Conservation (phyloP, 805 yeast genomes). For the Naumovozyma castellii region DNA sequence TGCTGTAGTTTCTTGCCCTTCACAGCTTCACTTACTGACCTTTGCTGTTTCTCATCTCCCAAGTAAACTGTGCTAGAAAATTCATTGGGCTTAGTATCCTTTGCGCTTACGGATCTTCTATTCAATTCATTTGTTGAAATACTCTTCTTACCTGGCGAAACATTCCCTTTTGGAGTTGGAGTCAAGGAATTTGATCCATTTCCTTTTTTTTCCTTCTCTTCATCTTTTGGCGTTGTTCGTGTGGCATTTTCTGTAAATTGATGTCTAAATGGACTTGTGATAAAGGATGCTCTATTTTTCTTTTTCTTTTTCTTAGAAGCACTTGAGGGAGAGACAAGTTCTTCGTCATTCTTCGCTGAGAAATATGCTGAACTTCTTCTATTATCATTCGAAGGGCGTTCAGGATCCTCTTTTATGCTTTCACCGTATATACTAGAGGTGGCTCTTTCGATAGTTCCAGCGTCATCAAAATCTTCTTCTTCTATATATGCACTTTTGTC, state of each 20-base stretch:
- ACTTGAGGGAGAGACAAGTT: background rate
- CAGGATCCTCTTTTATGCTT: background rate
- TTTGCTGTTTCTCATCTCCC: slow-evolving; percentile 26
- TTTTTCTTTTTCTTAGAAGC: background rate
- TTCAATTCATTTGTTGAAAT: slow-evolving; percentile 22
- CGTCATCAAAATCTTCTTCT: slow-evolving; percentile 3
- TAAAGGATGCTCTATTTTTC: slow-evolving; percentile 14
- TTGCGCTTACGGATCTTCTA: slow-evolving; percentile 45
- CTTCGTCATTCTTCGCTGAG: slow-evolving; percentile 14
- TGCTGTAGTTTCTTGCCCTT: slow-evolving; percentile 41
- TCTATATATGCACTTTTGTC: background rate
- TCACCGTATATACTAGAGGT: slow-evolving; percentile 34
- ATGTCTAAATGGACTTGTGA: slow-evolving; percentile 19
- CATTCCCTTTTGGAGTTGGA: slow-evolving; percentile 6
- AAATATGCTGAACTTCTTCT: slow-evolving; percentile 34
- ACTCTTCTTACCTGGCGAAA: slow-evolving; percentile 6
- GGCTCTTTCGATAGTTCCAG: slow-evolving; percentile 26
- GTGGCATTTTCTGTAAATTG: slow-evolving; percentile 16
- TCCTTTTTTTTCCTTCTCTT: slow-evolving; percentile 6
- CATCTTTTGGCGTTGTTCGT: slow-evolving; percentile 11
- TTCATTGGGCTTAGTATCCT: slow-evolving; percentile 26
- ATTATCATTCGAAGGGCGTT: background rate
- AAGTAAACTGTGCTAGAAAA: slow-evolving; percentile 4
- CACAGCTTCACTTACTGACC: slow-evolving; percentile 40
- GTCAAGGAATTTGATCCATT: background rate